Conservation (phyloP, 2,329 filamentous ascomycete species). For the Ascochyta pisi region DNA sequence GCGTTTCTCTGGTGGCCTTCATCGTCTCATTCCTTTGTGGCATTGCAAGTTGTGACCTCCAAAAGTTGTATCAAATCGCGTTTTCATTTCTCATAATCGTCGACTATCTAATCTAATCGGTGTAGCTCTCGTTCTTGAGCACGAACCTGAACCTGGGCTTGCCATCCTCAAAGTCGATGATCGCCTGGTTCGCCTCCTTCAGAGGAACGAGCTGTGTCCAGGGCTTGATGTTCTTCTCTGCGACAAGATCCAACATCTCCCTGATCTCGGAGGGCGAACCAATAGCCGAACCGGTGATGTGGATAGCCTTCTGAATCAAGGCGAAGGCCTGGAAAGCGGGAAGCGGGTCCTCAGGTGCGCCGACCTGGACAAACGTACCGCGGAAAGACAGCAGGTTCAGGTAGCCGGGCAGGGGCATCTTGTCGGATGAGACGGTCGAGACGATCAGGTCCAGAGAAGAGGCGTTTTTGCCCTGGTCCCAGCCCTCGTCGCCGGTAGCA, state of each 20-base stretch:
- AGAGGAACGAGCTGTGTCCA: slow-evolving; percentile 68
- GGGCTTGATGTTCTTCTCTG: slow-evolving; percentile 63
- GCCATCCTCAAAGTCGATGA: slow-evolving; percentile 64
- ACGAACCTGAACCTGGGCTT: slow-evolving; percentile 57
- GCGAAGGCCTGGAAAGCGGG: slow-evolving; percentile 61
- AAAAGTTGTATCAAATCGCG: not conserved
- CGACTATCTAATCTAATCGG: slow-evolving; percentile 1
- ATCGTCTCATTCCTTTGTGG: not conserved
- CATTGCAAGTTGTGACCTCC: not conserved
- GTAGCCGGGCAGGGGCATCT: slow-evolving; percentile 66
- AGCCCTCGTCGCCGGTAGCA: slow-evolving; percentile 63
- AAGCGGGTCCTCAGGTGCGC: slow-evolving; percentile 63
- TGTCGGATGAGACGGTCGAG: slow-evolving; percentile 58
- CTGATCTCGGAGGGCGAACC: slow-evolving; percentile 33
- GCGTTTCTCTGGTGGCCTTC: not conserved
- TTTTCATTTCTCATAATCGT: not conserved
- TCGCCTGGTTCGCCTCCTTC: slow-evolving; percentile 60
- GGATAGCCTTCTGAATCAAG: slow-evolving; percentile 50
- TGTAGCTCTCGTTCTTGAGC: slow-evolving; percentile 32
- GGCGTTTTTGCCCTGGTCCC: slow-evolving; percentile 64
- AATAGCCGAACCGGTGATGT: slow-evolving; percentile 35
- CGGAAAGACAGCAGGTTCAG: slow-evolving; percentile 64
- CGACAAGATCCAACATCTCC: slow-evolving; percentile 62
- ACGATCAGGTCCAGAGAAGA: slow-evolving; percentile 65
- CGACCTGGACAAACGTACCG: slow-evolving; percentile 70